Percentiles rank a stretch among this genome's conserved stretches.
Conservation (phyloP, 2,329 filamentous ascomycete genomes). For the Venturia asperata region DNA sequence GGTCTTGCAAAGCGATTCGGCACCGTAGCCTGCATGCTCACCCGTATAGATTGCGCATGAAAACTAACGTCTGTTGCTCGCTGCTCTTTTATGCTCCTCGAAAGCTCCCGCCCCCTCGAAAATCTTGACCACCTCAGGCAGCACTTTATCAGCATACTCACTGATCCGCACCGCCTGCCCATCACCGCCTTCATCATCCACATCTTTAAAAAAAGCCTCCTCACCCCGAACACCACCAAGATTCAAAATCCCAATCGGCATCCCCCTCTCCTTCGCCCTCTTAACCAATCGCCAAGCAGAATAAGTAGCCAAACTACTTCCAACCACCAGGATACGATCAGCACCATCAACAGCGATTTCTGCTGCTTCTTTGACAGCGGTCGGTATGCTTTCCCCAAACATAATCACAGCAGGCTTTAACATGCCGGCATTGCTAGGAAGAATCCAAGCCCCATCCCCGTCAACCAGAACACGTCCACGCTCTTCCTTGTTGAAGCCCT, state of each 20-base stretch:
- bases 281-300: conserved; percentile 89
- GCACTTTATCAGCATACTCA: conserved; percentile 12
- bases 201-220: conserved; percentile 58
- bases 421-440: conserved; percentile 61
- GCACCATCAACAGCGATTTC: conserved; percentile 74
- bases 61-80: background rate
- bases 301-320: conserved; percentile 88
- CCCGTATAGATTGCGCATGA: no score
- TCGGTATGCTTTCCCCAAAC: conserved; percentile 85
- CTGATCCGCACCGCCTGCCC: conserved; percentile 13
- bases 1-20: no score
- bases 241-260: conserved; percentile 83
- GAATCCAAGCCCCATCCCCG: conserved; percentile 70
- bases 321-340: conserved; percentile 68
- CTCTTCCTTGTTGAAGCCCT: conserved; percentile 45
- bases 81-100: conserved; percentile 5
- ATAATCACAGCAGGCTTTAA: conserved; percentile 91
- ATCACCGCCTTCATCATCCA: conserved; percentile 41
- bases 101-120: conserved; percentile 11
- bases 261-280: conserved; percentile 69
- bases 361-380: conserved; percentile 62
- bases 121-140: conserved; percentile 17
- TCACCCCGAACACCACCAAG: conserved; percentile 78
- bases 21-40: no score
- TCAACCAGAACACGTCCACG: conserved; percentile 61